Conservation (phyloP, 331 rosid species). For the Quercus phellos region DNA sequence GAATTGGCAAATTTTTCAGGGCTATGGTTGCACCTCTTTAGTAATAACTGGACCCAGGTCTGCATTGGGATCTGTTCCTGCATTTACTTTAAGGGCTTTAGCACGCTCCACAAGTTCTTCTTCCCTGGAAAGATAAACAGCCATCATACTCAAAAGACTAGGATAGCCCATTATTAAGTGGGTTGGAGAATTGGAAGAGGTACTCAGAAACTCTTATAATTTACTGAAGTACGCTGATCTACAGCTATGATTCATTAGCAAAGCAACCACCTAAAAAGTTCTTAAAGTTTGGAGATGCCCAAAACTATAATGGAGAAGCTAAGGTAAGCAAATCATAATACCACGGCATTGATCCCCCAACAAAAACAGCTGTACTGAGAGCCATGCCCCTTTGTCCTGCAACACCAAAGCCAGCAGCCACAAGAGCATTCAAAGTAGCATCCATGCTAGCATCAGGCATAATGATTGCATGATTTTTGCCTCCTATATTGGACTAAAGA, state of each 20-base stretch:
- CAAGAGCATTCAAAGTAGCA: conserved; percentile 49
- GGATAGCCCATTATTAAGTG: background rate
- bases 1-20: background rate
- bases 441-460: conserved; percentile 66
- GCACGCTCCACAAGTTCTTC: conserved; percentile 42
- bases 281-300: background rate
- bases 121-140: conserved; percentile 40
- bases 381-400: conserved; percentile 55
- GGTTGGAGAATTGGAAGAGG: background rate
- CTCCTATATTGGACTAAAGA: conserved; percentile 47
- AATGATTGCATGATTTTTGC: conserved; percentile 46
- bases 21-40: conserved; percentile 41
- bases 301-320: background rate
- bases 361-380: conserved; percentile 44
- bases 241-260: background rate
- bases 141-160: background rate
- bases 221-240: background rate
- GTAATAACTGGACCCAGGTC: conserved; percentile 66
- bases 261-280: background rate
- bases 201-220: background rate
- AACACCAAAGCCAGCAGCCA: conserved; percentile 52
- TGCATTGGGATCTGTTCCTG: conserved; percentile 55
- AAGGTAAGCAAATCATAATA: conserved; percentile 18
- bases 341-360: conserved; percentile 53
- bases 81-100: conserved; percentile 49